Percentiles rank a stretch among this genome's conserved stretches.
phyloP scores from a whole-genome alignment of 2,329 filamentous ascomycete genomes.

The Nigrospora oryzae region DNA sequence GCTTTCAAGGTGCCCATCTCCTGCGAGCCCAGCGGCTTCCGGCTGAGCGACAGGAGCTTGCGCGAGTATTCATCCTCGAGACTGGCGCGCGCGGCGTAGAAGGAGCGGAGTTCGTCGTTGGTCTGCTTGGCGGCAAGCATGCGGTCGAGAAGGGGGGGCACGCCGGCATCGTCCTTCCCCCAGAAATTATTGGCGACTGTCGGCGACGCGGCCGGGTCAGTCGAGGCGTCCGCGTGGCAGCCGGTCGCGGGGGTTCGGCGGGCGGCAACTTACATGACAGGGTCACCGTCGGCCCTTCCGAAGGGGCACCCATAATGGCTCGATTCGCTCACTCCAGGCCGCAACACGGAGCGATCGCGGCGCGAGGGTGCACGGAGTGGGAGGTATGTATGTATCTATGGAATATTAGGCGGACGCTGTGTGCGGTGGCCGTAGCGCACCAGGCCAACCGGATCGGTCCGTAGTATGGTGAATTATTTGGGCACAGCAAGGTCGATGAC shows the following conservation, averaged over 20 bases:
- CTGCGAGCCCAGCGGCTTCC: constrained; percentile 81
- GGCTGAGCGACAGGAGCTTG: constrained; percentile 76
- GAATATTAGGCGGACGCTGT: too few species aligned
- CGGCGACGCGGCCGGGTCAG: not conserved
- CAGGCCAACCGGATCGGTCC: too few species aligned
- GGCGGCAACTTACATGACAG: constrained; percentile 40
- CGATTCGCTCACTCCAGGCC: too few species aligned
- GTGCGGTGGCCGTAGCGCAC: too few species aligned
- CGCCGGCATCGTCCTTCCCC: constrained; percentile 97
- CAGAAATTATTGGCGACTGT: constrained; percentile 98
- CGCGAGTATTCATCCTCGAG: constrained; percentile 96
- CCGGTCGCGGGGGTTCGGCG: not conserved
- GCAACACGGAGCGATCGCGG: too few species aligned
- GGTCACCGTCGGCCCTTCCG: constrained; percentile 56
- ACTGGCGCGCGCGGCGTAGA: constrained; percentile 82
- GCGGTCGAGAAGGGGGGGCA: constrained; percentile 81
- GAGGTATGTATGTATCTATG: too few species aligned
- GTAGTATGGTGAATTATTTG: too few species aligned
- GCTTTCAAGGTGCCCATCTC: constrained; percentile 76
- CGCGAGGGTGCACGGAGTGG: too few species aligned
- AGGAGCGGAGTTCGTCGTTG: constrained; percentile 84
- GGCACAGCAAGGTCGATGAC: too few species aligned
- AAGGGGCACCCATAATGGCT: constrained; percentile 7
- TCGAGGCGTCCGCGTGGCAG: not conserved
- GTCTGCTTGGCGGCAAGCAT: constrained; percentile 94